A percentile compares a stretch with the other conserved stretches of the same genome.
Conservation (phyloP, 495 filamentous ascomycete species). For the Arthonia radiata region DNA sequence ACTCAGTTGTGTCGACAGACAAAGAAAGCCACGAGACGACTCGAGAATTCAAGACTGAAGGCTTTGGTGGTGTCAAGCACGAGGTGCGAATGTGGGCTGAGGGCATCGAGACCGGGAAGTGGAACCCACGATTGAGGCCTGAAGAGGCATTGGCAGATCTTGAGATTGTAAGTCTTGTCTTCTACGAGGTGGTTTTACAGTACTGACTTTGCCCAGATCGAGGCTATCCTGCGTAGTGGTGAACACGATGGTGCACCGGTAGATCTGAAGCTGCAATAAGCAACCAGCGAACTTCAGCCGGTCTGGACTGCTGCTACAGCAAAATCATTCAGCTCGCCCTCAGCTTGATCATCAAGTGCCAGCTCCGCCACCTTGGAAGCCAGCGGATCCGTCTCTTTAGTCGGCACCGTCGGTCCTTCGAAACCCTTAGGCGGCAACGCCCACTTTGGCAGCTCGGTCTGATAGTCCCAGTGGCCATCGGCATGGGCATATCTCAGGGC, state of each 20-base stretch:
- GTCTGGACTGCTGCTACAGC: too few relatives aligned
- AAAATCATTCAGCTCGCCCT: too few relatives aligned
- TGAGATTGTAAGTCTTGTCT: conserved; percentile 25
- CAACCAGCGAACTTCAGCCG: too few relatives aligned
- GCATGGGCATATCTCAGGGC: conserved; percentile 66
- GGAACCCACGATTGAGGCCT: conserved; percentile 30
- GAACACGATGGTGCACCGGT: conserved; percentile 26
- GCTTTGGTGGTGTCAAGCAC: conserved; percentile 31
- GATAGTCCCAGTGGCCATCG: conserved; percentile 62
- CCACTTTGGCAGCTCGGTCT: conserved; percentile 66
- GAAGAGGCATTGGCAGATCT: conserved; percentile 47
- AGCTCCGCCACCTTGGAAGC: too few relatives aligned
- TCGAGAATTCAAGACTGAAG: conserved; percentile 29
- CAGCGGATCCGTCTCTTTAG: background rate
- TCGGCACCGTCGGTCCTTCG: conserved; percentile 14
- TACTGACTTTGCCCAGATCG: conserved; percentile 4
- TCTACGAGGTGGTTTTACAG: background rate
- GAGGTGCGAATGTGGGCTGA: conserved; percentile 45
- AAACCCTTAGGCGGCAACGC: conserved; percentile 42
- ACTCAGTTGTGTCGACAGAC: conserved; percentile 14
- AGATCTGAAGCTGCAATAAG: conserved; percentile 8
- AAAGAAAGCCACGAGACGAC: conserved; percentile 16
- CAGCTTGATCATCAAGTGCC: too few relatives aligned
- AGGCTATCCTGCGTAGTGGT: conserved; percentile 38
- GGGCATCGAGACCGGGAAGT: conserved; percentile 21